Evolutionary conservation across 768 basidiomycete species (phyloP).

Genomic region (Boletus huronensis): DNA sequence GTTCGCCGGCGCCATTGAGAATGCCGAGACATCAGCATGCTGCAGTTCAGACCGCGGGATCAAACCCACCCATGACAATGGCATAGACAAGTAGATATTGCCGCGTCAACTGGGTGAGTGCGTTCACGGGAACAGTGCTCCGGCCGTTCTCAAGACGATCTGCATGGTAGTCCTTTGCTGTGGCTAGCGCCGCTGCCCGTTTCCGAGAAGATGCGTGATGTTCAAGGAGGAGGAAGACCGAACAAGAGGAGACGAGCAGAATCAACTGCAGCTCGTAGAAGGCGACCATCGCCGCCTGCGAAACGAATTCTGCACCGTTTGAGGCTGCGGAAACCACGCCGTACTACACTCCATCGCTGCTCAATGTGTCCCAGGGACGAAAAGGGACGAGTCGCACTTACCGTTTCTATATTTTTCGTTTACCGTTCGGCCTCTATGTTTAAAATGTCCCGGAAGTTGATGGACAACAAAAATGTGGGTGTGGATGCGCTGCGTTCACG

Average conservation of each 20-base stretch:
- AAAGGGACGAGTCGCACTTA: background rate
- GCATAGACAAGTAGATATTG: constrained; percentile 68
- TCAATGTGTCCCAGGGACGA: background rate
- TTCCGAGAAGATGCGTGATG: constrained; percentile 29
- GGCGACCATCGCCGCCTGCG: constrained; percentile 19
- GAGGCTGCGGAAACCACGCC: background rate
- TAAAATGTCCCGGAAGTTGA: background rate
- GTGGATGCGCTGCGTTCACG: background rate
- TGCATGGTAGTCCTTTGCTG: constrained; percentile 24
- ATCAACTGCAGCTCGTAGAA: constrained; percentile 44
- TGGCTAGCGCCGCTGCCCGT: constrained; percentile 10
- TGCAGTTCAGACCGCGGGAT: background rate
- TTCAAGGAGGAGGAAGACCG: constrained; percentile 35
- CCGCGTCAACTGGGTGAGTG: constrained; percentile 35
- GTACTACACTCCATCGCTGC: background rate
- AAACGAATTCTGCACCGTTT: background rate
- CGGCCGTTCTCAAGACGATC: constrained; percentile 34
- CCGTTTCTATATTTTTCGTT: constrained; percentile 3
- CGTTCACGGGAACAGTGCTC: constrained; percentile 15
- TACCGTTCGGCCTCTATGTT: background rate
- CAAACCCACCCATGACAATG: constrained; percentile 65
- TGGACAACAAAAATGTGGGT: background rate
- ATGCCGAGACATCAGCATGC: background rate
- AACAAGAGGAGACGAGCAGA: constrained; percentile 34
- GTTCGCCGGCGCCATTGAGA: background rate